These are phyloP conservation scores for Cercospora zeae-maydis DNA, from an alignment of 2,329 filamentous ascomycete species.

Conservation along the genomic window DNA sequence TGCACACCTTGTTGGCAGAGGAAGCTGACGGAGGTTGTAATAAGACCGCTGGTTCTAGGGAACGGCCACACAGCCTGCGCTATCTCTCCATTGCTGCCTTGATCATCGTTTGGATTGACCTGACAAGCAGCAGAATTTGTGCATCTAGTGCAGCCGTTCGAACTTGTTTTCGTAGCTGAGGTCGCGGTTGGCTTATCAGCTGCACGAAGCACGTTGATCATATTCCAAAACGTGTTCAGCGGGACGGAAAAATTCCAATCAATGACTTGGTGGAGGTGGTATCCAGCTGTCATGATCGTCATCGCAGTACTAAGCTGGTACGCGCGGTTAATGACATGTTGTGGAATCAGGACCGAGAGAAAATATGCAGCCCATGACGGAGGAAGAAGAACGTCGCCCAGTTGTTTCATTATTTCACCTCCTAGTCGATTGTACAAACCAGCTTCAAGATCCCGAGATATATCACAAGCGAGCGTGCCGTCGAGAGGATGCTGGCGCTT, in stretches of 20 bases:
- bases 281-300: background rate
- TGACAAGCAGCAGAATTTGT: background rate
- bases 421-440: background rate
- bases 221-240: background rate
- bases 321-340: background rate
- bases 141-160: conserved; percentile 8
- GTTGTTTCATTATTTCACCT: background rate
- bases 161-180: background rate
- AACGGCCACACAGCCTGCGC: background rate
- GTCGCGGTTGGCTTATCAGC: background rate
- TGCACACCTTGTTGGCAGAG: background rate
- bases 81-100: conserved; percentile 3
- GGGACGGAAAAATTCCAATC: background rate
- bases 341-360: background rate
- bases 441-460: background rate
- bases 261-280: background rate
- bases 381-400: background rate
- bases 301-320: background rate
- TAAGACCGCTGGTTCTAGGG: background rate
- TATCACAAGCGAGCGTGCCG: background rate
- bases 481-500: background rate
- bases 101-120: conserved; percentile 5
- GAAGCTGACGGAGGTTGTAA: background rate
- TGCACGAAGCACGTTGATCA: background rate
- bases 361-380: background rate